Evolutionary conservation across 148 eudicot genomes (phyloP).

Genomic region (Chenopodium formosanum): DNA sequence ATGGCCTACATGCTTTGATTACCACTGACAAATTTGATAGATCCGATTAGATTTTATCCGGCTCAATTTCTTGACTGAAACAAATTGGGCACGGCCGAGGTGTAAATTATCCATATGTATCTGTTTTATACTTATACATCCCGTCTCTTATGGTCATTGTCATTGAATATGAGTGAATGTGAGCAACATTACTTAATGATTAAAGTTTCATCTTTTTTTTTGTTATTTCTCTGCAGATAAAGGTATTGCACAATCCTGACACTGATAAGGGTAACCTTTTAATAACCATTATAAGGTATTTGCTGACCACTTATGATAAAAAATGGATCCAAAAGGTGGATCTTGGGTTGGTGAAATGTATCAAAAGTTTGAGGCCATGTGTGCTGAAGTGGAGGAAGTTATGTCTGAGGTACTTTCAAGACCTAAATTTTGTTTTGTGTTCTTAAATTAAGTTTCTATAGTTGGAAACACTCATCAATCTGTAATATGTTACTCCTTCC

Average conservation of each 20-base stretch:
- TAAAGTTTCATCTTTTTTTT: not conserved
- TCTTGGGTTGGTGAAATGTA: conserved; percentile 68
- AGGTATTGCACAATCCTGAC: not conserved
- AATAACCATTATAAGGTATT: not conserved
- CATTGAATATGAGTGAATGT: not conserved
- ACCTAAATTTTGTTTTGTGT: not conserved
- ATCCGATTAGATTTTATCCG: not conserved
- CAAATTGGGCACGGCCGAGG: not conserved
- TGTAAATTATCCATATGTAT: not conserved
- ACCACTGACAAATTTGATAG: not conserved
- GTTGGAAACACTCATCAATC: not conserved
- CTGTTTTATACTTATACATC: not conserved
- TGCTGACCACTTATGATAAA: conserved; percentile 18
- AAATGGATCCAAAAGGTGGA: conserved; percentile 60
- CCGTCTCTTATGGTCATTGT: not conserved
- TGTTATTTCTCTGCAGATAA: conserved; percentile 18
- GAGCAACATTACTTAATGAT: not conserved
- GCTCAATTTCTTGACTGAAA: not conserved
- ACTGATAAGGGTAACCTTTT: not conserved
- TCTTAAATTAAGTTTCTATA: not conserved
- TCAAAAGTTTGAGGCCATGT: conserved; percentile 68
- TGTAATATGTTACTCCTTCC: not conserved
- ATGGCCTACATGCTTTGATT: not conserved
- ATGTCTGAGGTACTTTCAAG: conserved; percentile 54
- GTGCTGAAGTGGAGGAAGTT: conserved; percentile 77